Evolutionary conservation across 1,284 basidiomycete genomes (phyloP).

Genomic region (Papiliotrema terrestris): DNA sequence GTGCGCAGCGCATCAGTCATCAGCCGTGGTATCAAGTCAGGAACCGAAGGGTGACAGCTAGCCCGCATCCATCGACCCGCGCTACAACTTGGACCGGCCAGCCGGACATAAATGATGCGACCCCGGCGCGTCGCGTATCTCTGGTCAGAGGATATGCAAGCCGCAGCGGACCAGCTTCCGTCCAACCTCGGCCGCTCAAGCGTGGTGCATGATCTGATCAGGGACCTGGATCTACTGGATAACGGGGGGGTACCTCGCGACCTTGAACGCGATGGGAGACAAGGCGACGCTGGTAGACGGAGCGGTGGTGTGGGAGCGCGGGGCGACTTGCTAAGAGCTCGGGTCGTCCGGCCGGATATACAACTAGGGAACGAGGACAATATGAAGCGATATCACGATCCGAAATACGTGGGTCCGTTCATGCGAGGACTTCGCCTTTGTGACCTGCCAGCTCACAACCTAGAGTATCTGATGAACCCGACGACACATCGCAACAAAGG

Average conservation of each 20-base stretch:
- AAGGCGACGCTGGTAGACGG: not conserved
- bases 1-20: too few species aligned
- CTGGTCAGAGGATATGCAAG: conserved; percentile 35
- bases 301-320: not conserved
- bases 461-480: not conserved
- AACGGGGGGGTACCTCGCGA: conserved; percentile 58
- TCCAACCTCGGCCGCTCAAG: conserved; percentile 77
- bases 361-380: conserved; percentile 30
- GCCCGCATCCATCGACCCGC: too few species aligned
- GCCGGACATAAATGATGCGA: too few species aligned
- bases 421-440: not conserved
- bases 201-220: conserved; percentile 70
- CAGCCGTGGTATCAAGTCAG: too few species aligned
- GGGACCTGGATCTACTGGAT: conserved; percentile 59
- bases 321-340: conserved; percentile 46
- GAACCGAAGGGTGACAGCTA: too few species aligned
- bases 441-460: conserved; percentile 13
- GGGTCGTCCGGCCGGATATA: conserved; percentile 28
- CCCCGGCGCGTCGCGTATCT: conserved; percentile 22
- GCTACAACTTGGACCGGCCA: too few species aligned
- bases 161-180: conserved; percentile 57
- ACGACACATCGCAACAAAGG: not conserved
- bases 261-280: not conserved
- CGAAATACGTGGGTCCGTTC: conserved; percentile 45
- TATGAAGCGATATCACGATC: conserved; percentile 49